Evolutionary conservation across 805 yeast genomes (phyloP).

Genomic region (Wickerhamiella galacta): DNA sequence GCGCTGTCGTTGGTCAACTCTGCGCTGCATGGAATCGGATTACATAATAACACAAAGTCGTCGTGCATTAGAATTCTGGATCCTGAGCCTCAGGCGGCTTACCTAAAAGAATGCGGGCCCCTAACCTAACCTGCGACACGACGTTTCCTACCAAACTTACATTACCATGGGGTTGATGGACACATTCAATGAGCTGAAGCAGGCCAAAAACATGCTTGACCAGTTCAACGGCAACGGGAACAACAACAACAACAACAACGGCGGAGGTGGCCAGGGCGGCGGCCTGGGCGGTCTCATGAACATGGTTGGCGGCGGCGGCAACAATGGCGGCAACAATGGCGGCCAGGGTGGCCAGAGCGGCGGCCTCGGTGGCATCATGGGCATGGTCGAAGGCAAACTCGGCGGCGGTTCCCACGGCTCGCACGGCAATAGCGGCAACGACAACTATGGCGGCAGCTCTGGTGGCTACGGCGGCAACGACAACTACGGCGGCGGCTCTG

Average conservation of each 20-base stretch:
- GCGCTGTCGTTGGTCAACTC: too few species aligned
- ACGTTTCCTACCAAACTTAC: not conserved
- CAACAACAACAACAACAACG: conserved; percentile 4
- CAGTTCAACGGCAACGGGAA: conserved; percentile 1
- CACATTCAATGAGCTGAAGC: conserved; percentile 4
- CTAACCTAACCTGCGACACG: not conserved
- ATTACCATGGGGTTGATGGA: conserved; percentile 5
- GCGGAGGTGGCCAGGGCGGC: conserved; percentile 17
- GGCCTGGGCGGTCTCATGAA: conserved; percentile 12
- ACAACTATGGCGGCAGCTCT: too few species aligned
- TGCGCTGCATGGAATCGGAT: not conserved
- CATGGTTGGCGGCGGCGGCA: conserved; percentile 1
- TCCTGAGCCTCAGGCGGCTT: not conserved
- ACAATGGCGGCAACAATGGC: conserved; percentile 1
- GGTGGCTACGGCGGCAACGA: conserved; percentile 10
- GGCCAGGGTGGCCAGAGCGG: too few species aligned
- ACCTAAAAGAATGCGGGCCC: not conserved
- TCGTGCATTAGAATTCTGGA: not conserved
- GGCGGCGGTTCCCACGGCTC: too few species aligned
- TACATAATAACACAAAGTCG: not conserved
- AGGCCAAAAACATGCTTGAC: conserved; percentile 5
- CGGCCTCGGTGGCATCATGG: too few species aligned
- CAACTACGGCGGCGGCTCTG: conserved; percentile 14
- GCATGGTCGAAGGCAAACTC: conserved; percentile 17
- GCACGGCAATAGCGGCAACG: conserved; percentile 1